Evolutionary conservation across 768 basidiomycete genomes (phyloP).

Genomic region (Russula dissimulans): DNA sequence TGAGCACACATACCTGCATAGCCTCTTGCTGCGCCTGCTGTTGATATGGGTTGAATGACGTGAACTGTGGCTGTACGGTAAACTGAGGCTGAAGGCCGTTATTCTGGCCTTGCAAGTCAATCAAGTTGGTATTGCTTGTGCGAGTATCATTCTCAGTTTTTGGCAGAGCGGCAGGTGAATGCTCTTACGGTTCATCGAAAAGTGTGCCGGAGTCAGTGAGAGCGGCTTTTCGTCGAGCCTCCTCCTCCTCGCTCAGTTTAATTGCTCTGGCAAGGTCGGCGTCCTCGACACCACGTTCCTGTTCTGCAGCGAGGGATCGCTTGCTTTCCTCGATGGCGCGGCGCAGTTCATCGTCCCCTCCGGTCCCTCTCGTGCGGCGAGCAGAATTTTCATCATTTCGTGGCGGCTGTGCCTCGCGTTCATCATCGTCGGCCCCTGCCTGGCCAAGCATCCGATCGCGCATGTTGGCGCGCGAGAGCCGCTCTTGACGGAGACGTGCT

Average conservation of each 20-base stretch:
- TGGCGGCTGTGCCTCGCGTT: slow-evolving; percentile 23
- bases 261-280: slow-evolving; percentile 79
- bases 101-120: slow-evolving; percentile 12
- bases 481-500: slow-evolving; percentile 72
- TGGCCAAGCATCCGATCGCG: slow-evolving; percentile 87
- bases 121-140: slow-evolving; percentile 6
- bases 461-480: slow-evolving; percentile 80
- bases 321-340: slow-evolving; percentile 89
- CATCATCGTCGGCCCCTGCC: slow-evolving; percentile 31
- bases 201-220: slow-evolving; percentile 61
- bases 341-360: slow-evolving; percentile 66
- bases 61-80: slow-evolving; percentile 78
- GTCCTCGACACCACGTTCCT: slow-evolving; percentile 59
- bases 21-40: slow-evolving; percentile 90
- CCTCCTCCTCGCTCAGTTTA: slow-evolving; percentile 84
- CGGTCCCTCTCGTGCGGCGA: slow-evolving; percentile 23
- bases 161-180: slow-evolving; percentile 6
- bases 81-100: slow-evolving; percentile 60
- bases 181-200: slow-evolving; percentile 81
- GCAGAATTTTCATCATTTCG: slow-evolving; percentile 40
- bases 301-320: slow-evolving; percentile 59
- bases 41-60: slow-evolving; percentile 89
- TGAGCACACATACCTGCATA: slow-evolving; percentile 39
- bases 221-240: slow-evolving; percentile 60
- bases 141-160: not conserved